Evolutionary conservation across 805 yeast genomes (phyloP), one percentile per base, ranked within the genome.

Genomic region (Ogataea haglerorum): DNA sequence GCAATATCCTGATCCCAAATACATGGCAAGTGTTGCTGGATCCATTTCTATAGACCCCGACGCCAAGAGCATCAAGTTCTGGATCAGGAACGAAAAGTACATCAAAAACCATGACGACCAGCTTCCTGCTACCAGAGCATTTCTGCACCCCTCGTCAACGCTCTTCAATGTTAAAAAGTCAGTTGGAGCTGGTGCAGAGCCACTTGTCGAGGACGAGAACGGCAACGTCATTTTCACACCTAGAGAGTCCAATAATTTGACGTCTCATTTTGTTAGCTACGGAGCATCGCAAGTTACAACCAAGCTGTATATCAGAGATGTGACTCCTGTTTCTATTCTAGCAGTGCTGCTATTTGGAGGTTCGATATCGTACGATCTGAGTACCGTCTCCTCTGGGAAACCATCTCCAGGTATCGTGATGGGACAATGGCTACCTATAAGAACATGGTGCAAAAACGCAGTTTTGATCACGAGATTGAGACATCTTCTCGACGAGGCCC

Each of bases 381-480:
- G 68, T 9, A 55, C 63, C 6, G 48, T 66, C 9, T 46, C 60
- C 23, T 59, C 71, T 0, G 66, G 74, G 1, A 71, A 67, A 29
- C 72, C 80, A 4, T 75, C 89, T 0, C 95, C 96, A 0, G 97
- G 97, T 16, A 76, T 93, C 25, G 79, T 88, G 7, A 65, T 91
- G 40, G 96, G 87, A 51, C 73, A 73, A n/a, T 90, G 98, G 97
- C 63, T 87, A 24, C 95, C 96, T 0, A 72, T 91, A 10, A 72
- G 86, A 46, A 87, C 96, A 1, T 91, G 97, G 97, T 84, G 95
- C 48, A 85, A 93, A 49, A 87, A 90, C 53, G 98, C 90, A 1
- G 95, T 91, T 2, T 65, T 91, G 34, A 73, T 90, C 22, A 84
- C 85, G 43, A 78, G 82, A 43, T 63, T 91, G 41, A 68, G 95